These are phyloP conservation scores for Globisporangium okanoganense DNA, from an alignment of 352 stramenopile genomes.

Conservation along the genomic window DNA sequence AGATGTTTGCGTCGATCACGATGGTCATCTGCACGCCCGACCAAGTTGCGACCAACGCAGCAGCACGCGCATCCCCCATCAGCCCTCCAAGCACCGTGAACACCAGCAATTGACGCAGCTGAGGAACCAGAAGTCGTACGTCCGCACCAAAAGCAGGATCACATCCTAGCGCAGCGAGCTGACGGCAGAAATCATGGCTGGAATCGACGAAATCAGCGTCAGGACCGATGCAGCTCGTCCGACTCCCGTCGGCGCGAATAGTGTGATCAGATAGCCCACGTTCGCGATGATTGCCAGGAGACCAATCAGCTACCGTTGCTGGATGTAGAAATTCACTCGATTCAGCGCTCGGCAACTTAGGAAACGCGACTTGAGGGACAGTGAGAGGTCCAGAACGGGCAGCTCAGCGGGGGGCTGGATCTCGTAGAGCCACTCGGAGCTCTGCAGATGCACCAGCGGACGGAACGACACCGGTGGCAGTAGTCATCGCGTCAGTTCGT, in stretches of 20 bases:
- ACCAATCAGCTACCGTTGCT: neutral
- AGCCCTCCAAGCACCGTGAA: conserved; percentile 6
- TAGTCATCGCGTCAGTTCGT: neutral
- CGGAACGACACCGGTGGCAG: neutral
- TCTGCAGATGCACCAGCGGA: neutral
- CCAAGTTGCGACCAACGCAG: neutral
- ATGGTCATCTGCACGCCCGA: conserved; percentile 13
- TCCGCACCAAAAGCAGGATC: neutral
- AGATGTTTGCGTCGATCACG: conserved; percentile 14
- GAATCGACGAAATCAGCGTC: neutral
- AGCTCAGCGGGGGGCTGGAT: conserved; percentile 6
- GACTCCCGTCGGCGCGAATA: neutral
- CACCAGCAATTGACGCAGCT: conserved; percentile 4
- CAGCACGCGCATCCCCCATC: conserved; percentile 1
- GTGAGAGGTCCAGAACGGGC: conserved; percentile 12
- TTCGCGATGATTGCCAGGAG: neutral
- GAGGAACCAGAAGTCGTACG: conserved; percentile 19
- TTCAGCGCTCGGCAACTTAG: neutral
- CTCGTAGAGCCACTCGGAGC: conserved; percentile 3
- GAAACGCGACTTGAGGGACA: conserved; percentile 21
- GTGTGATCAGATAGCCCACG: neutral
- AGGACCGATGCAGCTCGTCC: neutral
- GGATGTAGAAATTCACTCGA: neutral
- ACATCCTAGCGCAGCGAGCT: conserved; percentile 15
- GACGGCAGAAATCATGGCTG: neutral